Base-by-base conservation (phyloP, 2,329 filamentous ascomycete species). In the Diaporthe australafricana region DNA sequence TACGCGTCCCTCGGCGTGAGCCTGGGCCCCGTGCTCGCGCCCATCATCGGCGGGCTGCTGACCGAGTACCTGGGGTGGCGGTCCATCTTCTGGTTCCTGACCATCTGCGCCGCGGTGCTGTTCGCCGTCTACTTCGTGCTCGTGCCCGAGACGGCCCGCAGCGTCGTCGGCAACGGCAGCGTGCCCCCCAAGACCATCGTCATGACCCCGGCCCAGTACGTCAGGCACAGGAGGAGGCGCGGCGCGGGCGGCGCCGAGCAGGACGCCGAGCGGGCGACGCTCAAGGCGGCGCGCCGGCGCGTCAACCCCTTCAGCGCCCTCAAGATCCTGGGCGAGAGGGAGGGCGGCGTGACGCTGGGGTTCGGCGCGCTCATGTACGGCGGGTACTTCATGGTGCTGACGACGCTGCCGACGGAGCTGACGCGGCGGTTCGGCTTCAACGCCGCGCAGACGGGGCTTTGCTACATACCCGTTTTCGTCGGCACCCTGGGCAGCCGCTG, bases 11-110 rank as follows among this genome's bases (percentile, higher is more conserved):
- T 50, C n/a, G n/a, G n/a, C n/a, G n/a, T n/a, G n/a, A n/a, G n/a
- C n/a, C n/a, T n/a, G n/a, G n/a, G n/a, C 6, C 80, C 81, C 8
- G 79, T 80, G 0, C 65, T 84, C 40, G 83, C 85, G 0, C 88
- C 89, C 0, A 82, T 89, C 3, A 77, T 90, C 8, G 88, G 88
- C 5, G 89, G 88, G 2, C 75, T 88, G 1, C 77, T 91, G 30
- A 82, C 82, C 11, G 81, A 88, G 70, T 87, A 82, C 68, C 79
- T 87, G 0, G 87, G 87, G 3, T 90, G 88, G 88, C 80, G 84
- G 65, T 84, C 83, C 32, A 85, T 86, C 16, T 90, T 90, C 75
- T 90, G 87, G 86, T 88, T 89, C 56, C 77, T 90, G n/a, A 79
- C 83, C 7, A 87, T 89, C 38, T 42, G 38, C 14, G 40, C 25